Evolutionary conservation across 1,139 yeast species (phyloP), one percentile per base, ranked within the genome.

Genomic region (Saccharomyces uvarum): DNA sequence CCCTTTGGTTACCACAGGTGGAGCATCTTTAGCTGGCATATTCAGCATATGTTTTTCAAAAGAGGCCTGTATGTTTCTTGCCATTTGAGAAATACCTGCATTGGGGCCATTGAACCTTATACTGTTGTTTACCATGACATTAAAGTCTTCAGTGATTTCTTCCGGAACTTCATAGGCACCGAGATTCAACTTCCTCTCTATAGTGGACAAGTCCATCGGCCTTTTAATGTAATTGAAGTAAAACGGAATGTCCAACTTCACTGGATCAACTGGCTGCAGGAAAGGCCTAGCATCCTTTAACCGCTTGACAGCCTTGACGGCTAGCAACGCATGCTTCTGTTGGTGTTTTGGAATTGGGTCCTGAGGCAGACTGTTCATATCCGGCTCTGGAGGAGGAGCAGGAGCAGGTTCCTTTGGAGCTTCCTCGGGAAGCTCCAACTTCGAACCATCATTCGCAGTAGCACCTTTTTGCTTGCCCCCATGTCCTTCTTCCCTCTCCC

Each of bases 161-260:
- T 79, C 77, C 8, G 90, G 83, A 5, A 80, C 77, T 57, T 78
- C 84, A 70, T 91, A 93, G 2, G 90, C 93, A 65, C 82, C 81
- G 11, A 72, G 81, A 51, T 70, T 76, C 50, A 91, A 73, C 70
- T 91, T 93, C 63, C 80, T 81, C 70, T 95, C 99, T 62, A 93
- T 88, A 2, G 98, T 90, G 4, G 91, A 80, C 51, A 93, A 76
- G 70, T 91, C 98, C 98, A 95, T 93, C 46, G 99, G 99, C 62
- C 87, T 77, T 59, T 81, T 79, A 63, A 95, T 83, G 65, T 82
- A 83, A 65, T 89, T 89, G 70, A 85, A 88, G 70, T 93, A 93
- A 57, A 88, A 83, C 2, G 99, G 99, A 56, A 95, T 87, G 66
- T 91, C 90, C 60, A 90, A 79, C 68, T 88, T 89, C 54, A 88